A percentile compares a stretch with the other conserved stretches of the same genome.
These are phyloP conservation scores for Nicotiana obtusifolia DNA, from an alignment of 257 asterid species.

Conservation along the genomic window DNA sequence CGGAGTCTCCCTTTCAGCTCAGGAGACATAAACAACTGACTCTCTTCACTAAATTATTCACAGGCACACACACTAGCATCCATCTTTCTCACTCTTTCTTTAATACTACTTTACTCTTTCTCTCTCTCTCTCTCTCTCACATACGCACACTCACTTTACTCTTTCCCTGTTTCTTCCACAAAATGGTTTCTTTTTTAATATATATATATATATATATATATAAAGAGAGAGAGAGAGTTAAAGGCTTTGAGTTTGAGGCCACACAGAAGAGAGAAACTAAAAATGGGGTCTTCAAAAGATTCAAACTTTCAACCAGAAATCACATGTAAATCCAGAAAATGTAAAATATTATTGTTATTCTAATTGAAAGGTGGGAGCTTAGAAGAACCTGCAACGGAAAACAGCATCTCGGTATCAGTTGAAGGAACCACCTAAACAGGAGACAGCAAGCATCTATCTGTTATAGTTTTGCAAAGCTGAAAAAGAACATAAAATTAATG, in stretches of 20 bases:
- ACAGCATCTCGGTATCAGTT: conserved; percentile 75
- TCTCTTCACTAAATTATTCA: conserved; percentile 63
- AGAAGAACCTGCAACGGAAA: conserved; percentile 52
- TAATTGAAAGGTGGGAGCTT: conserved; percentile 18
- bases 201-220: neutral
- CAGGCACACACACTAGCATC: conserved; percentile 36
- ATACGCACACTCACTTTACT: neutral
- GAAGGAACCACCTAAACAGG: conserved; percentile 53
- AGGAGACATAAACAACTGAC: conserved; percentile 70
- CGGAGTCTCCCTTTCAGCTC: conserved; percentile 72
- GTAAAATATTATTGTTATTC: conserved; percentile 24
- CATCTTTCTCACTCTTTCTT: conserved; percentile 16
- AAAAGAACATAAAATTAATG: conserved; percentile 3
- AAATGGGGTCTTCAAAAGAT: conserved; percentile 35
- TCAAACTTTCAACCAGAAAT: conserved; percentile 31
- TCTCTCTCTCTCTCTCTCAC: conserved; percentile 16
- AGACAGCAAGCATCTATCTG: conserved; percentile 76
- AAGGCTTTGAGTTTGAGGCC: neutral
- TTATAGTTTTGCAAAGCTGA: conserved; percentile 28
- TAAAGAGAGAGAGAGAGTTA: neutral
- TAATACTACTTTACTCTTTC: conserved; percentile 24
- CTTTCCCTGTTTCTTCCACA: conserved; percentile 7
- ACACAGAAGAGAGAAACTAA: conserved; percentile 20
- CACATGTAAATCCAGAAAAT: conserved; percentile 27
- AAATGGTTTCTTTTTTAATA: neutral